Base-by-base conservation (phyloP, 805 yeast species). In the Schizosaccharomyces osmophilus region DNA sequence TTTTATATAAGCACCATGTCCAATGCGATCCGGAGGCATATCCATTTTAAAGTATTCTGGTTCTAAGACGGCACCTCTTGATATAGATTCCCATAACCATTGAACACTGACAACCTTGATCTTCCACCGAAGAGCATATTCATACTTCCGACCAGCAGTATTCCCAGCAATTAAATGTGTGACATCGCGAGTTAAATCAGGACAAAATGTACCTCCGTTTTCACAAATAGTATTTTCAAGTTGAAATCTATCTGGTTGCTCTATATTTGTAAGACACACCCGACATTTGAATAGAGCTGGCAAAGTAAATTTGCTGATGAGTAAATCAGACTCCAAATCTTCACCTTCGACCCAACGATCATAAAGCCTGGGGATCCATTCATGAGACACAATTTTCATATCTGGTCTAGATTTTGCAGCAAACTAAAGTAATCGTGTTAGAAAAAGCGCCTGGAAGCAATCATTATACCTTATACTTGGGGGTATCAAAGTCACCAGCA, bases 271-370 rank as follows among this genome's bases (percentile, higher is more conserved):
- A 8, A 73, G 39, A 57, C 76, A 72, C 4, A 77, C 63, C 8
- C 65, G 63, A 55, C 73, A 61, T 19, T 68, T 69, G 22, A 67
- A 69, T 59, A 72, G 68, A n/a, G 70, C 66, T 24, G 48, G 42
- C 22, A 70, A 64, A 22, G 29, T 59, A 24, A 63, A 65, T 1
- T 48, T 48, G 19, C 63, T 42, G 59, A 69, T 63, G 59, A 63
- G 39, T 8, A 29, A 41, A n/a, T 22, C 61, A 36, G 66, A 55
- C 13, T 68, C 67, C 5, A 72, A 63, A 55, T 75, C 77, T 36
- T 73, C 75, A 41, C 82, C 83, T 29, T 71, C 66, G 13, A 74
- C 65, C 87, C 86, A 83, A 3, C 69, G 68, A 17, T 72, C 70
- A 65, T 80, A 75, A 11, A 80, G 65, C n/a, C 67, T 69, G 39